Evolutionary conservation across 257 asterid species (phyloP), one percentile per base, ranked within the genome.

Genomic region (Nicotiana tomentosiformis): DNA sequence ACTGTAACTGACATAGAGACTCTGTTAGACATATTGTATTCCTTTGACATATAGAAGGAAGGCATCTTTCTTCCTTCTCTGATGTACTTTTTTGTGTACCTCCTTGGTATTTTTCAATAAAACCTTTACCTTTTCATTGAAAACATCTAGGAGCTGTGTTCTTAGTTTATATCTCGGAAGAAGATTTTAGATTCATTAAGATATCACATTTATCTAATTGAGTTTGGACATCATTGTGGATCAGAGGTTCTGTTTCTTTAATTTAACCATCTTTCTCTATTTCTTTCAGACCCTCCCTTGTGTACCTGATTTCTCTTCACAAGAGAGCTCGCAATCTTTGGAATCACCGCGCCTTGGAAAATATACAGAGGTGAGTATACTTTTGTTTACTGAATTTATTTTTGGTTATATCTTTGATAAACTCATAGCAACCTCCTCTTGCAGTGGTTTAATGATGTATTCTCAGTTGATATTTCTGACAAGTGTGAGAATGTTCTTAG

Each of bases 371-470:
- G 98, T 93, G 89, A 85, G 58, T 60, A 26, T 77, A 65, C 49
- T 64, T 77, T 77, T 85, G 66, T 81, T 86, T 74, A 14, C 43
- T 61, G 86, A 39, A 39, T 39, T 58, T 81, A 33, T 11, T 81
- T 33, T 55, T 81, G 78, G 51, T 20, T 55, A 80, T 62, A 60
- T 80, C 78, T 77, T 68, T 79, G 77, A 76, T 66, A 78, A 74
- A 81, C 66, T 61, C 85, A 78, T 81, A 60, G 77, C 78, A 80
- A 56, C 67, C 86, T 78, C 55, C 78, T 66, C 56, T 15, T 86
- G 84, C 83, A 88, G 90, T 90, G 99, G 99, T 96, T 96, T 87
- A 91, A 91, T 88, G 99, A 96, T 83, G 98, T 94, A 74, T 94
- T 94, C 92, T 93, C 98, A 55, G 83, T 92, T 85, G 98, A 94